Conservation (phyloP, 805 yeast species). For the Clavispora carvajalis region DNA sequence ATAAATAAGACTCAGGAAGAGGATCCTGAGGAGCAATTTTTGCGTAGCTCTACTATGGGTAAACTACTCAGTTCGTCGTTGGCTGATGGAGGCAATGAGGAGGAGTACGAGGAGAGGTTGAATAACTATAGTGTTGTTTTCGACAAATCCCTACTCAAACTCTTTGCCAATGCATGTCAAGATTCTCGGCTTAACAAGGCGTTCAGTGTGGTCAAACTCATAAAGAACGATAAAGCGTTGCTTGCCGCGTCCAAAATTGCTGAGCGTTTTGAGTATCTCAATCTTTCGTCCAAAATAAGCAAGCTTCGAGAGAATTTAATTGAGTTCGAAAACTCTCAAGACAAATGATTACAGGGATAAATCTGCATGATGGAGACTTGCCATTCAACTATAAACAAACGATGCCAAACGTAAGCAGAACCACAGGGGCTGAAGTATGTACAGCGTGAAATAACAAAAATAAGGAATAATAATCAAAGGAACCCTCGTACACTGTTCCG, state of each 20-base stretch:
- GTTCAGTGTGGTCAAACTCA: slow-evolving; percentile 58
- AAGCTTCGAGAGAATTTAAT: slow-evolving; percentile 33
- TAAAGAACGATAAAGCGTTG: slow-evolving; percentile 74
- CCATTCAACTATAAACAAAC: not conserved
- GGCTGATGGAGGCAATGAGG: slow-evolving; percentile 25
- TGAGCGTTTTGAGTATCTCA: slow-evolving; percentile 46
- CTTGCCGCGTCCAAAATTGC: slow-evolving; percentile 83
- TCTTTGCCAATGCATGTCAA: slow-evolving; percentile 70
- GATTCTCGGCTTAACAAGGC: slow-evolving; percentile 64
- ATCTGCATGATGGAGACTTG: not conserved
- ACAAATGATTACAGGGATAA: not conserved
- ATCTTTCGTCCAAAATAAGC: slow-evolving; percentile 33
- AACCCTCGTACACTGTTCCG: not conserved
- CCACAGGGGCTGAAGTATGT: slow-evolving; percentile 1
- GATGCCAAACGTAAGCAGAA: not conserved
- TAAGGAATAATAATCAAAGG: not conserved
- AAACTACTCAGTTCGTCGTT: slow-evolving; percentile 54
- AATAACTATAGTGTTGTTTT: slow-evolving; percentile 48
- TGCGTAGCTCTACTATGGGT: slow-evolving; percentile 58
- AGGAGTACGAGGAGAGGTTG: slow-evolving; percentile 46
- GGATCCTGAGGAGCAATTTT: slow-evolving; percentile 58
- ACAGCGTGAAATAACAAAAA: not conserved
- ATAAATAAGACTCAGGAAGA: slow-evolving; percentile 17
- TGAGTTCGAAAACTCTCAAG: slow-evolving; percentile 15
- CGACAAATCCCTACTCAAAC: slow-evolving; percentile 73